Base-by-base conservation (phyloP, 176 grass and related monocot species). In the Oryza coarctata region DNA sequence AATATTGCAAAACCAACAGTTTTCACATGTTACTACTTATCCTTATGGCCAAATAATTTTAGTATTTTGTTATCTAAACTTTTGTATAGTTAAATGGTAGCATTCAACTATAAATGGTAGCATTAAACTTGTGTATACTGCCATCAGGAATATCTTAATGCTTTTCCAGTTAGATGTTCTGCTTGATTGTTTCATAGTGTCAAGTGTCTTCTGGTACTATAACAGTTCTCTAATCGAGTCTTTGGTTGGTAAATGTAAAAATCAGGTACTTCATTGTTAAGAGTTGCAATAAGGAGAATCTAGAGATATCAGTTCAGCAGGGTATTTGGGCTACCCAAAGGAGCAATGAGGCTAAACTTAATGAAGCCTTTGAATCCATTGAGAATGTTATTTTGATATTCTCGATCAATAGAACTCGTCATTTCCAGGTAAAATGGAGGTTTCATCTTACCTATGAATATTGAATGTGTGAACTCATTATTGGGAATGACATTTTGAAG, bases 311-410 rank as follows among this genome's bases (percentile, higher is more conserved):
- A 63, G 96, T 99, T 71, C 96, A 95, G 43, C 96, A 95, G 73
- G 96, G 93, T 77, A 84, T 99, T 9, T 99, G 96, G 96, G 96
- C 93, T 73, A 99, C 96, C 80, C 96, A 99, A 84, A 88, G 91
- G 81, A 95, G 96, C 80, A 99, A 99, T 26, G 96, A 99, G 65
- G 86, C 89, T 23, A 99, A 99, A 91, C 93, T 99, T 69, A 99
- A 99, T 83, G 96, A 99, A 84, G 96, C 96, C 83, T 99, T 99
- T 88, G 96, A 99, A 85, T 92, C 96, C 3, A 93, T 82, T 31
- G 96, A 99, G 39, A 99, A 99, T 90, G 96, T 99, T 82, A 99
- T 99, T 84, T 85, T 99, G 69, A 95, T 95, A 88, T 99, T 99
- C 86, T 99, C 96, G 75, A 90, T 99, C 81, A 99, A 95, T 73